Conservation (phyloP, 148 eudicot genomes). For the Bassia scoparia region DNA sequence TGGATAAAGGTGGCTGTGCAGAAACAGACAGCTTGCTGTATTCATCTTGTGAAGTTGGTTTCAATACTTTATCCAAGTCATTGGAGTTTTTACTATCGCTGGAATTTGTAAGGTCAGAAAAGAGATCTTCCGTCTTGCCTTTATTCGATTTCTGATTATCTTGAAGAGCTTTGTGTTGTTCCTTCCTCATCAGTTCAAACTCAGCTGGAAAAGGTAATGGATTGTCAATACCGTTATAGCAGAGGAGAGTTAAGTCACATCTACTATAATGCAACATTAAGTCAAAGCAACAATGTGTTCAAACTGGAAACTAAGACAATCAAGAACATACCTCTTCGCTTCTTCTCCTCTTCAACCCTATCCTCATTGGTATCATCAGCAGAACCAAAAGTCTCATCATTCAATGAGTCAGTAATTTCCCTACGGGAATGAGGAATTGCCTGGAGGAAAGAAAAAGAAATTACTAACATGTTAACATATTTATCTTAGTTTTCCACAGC, state of each 20-base stretch:
- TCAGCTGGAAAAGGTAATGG: conserved; percentile 48
- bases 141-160: conserved; percentile 60
- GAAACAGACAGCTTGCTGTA: conserved; percentile 43
- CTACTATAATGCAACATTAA: neutral
- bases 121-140: conserved; percentile 48
- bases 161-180: conserved; percentile 79
- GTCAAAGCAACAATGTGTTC: neutral
- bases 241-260: neutral
- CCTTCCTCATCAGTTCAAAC: conserved; percentile 93
- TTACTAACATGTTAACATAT: neutral
- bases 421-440: conserved; percentile 66
- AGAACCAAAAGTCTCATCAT: conserved; percentile 98
- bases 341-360: conserved; percentile 85
- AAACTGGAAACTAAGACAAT: neutral
- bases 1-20: conserved; percentile 48
- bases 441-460: conserved; percentile 39
- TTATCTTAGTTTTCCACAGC: neutral
- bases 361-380: conserved; percentile 64
- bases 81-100: conserved; percentile 32
- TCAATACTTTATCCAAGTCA: conserved; percentile 35
- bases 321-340: conserved; percentile 63
- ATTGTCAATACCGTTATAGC: neutral
- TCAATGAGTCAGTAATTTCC: conserved; percentile 62
- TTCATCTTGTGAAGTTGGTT: conserved; percentile 42
- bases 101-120: conserved; percentile 36